phyloP scores from a whole-genome alignment of 1,139 yeast species.

The Blastobotrys arbuscula region DNA sequence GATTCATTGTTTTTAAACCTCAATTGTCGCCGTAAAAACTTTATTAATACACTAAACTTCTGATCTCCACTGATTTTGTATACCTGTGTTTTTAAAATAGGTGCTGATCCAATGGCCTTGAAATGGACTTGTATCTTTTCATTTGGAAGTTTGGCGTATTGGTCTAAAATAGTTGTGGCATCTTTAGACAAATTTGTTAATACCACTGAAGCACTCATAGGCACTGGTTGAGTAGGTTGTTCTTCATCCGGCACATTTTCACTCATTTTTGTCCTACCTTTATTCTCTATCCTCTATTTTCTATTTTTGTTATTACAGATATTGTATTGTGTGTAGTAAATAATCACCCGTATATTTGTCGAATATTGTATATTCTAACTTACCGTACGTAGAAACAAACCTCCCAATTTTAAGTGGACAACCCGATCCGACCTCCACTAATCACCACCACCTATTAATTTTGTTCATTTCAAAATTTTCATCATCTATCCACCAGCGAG shows the following conservation, averaged over 20 bases:
- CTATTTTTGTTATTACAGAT: too few species aligned
- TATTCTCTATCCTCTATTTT: too few species aligned
- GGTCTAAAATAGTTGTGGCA: slow-evolving; percentile 27
- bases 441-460: too few species aligned
- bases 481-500: neutral
- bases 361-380: too few species aligned
- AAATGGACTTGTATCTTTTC: slow-evolving; percentile 26
- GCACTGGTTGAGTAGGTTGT: slow-evolving; percentile 25
- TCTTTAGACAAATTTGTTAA: slow-evolving; percentile 30
- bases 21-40: slow-evolving; percentile 35
- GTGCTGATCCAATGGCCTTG: slow-evolving; percentile 39
- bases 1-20: slow-evolving; percentile 28
- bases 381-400: too few species aligned
- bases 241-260: slow-evolving; percentile 28
- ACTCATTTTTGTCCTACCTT: slow-evolving; percentile 1
- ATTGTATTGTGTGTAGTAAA: too few species aligned
- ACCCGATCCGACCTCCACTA: too few species aligned
- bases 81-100: slow-evolving; percentile 32
- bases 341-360: too few species aligned
- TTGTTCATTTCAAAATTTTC: neutral
- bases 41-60: slow-evolving; percentile 34
- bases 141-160: slow-evolving; percentile 24
- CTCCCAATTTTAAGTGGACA: too few species aligned
- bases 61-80: slow-evolving; percentile 35
- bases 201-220: slow-evolving; percentile 32